Evolutionary conservation across 2,329 filamentous ascomycete genomes (phyloP).

Genomic region (Xylariaceae sp.): DNA sequence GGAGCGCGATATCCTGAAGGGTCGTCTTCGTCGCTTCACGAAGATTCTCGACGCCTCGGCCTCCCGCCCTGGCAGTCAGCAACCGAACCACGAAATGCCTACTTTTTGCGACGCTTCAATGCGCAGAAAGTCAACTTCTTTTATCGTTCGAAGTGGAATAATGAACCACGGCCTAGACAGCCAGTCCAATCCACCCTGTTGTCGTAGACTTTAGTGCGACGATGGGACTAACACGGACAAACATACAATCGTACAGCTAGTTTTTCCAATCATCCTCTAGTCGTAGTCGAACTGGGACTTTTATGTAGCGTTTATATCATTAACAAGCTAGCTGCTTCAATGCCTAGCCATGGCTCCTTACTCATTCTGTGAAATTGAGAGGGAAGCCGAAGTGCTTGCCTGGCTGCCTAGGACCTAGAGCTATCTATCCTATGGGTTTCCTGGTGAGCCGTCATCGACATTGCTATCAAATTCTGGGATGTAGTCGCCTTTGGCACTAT

Average conservation of each 20-base stretch:
- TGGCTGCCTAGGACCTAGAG: too few relatives aligned
- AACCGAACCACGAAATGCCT: slow-evolving; percentile 56
- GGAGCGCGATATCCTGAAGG: neutral
- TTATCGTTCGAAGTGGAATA: slow-evolving; percentile 62
- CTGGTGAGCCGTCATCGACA: slow-evolving; percentile 34
- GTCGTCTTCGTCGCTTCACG: neutral
- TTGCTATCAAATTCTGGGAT: slow-evolving; percentile 58
- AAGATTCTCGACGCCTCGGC: neutral
- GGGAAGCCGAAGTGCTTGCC: too few relatives aligned
- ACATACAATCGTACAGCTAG: slow-evolving; percentile 38
- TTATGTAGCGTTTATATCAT: too few relatives aligned
- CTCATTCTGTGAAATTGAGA: too few relatives aligned
- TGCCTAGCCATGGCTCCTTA: too few relatives aligned
- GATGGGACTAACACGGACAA: slow-evolving; percentile 64
- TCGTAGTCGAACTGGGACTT: too few relatives aligned
- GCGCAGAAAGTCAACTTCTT: slow-evolving; percentile 58
- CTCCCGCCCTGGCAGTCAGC: slow-evolving; percentile 6
- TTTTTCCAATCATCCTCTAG: neutral
- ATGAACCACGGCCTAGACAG: slow-evolving; percentile 64
- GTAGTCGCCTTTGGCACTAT: slow-evolving; percentile 40
- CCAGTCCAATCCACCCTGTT: slow-evolving; percentile 66
- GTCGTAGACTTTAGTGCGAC: slow-evolving; percentile 53
- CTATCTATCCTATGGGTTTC: slow-evolving; percentile 17
- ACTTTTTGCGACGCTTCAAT: slow-evolving; percentile 56
- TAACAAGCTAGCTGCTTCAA: too few relatives aligned